Conservation (phyloP, 2,329 filamentous ascomycete genomes). For the Talaromyces pinophilus region DNA sequence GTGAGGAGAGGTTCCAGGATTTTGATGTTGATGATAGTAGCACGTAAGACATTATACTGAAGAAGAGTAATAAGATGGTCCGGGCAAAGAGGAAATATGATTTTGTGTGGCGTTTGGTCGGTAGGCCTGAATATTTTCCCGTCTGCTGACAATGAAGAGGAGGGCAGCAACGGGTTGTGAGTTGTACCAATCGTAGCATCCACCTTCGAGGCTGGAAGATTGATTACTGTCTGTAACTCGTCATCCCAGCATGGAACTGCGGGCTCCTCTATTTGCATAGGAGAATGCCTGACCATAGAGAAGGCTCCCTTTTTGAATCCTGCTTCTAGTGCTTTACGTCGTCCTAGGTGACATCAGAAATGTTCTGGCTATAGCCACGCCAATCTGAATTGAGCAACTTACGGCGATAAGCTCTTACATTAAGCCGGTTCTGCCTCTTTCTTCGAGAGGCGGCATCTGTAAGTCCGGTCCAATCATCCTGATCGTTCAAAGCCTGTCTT, state of each 20-base stretch:
- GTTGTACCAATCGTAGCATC: not conserved
- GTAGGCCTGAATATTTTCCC: not conserved
- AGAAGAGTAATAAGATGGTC: constrained; percentile 18
- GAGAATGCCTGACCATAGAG: not conserved
- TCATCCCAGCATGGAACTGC: constrained; percentile 9
- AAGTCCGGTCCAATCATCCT: constrained; percentile 53
- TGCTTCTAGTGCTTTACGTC: constrained; percentile 3
- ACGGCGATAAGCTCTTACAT: constrained; percentile 48
- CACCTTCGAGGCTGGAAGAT: constrained; percentile 10
- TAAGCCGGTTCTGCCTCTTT: constrained; percentile 49
- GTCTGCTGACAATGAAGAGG: not conserved
- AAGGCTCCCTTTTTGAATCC: not conserved
- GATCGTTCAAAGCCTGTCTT: constrained; percentile 38
- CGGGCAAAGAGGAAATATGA: constrained; percentile 15
- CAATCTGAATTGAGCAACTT: not conserved
- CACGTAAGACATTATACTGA: constrained; percentile 18
- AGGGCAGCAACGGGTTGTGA: not conserved
- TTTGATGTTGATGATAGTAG: not conserved
- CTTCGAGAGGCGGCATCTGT: constrained; percentile 47
- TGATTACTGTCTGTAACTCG: not conserved
- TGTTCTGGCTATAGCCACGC: not conserved
- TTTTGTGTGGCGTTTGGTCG: constrained; percentile 26
- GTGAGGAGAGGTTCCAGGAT: constrained; percentile 9
- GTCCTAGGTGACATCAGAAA: constrained; percentile 5
- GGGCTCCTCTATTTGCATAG: not conserved